phyloP scores from a whole-genome alignment of 2,329 filamentous ascomycete genomes.

The Metarhizium robertsii region DNA sequence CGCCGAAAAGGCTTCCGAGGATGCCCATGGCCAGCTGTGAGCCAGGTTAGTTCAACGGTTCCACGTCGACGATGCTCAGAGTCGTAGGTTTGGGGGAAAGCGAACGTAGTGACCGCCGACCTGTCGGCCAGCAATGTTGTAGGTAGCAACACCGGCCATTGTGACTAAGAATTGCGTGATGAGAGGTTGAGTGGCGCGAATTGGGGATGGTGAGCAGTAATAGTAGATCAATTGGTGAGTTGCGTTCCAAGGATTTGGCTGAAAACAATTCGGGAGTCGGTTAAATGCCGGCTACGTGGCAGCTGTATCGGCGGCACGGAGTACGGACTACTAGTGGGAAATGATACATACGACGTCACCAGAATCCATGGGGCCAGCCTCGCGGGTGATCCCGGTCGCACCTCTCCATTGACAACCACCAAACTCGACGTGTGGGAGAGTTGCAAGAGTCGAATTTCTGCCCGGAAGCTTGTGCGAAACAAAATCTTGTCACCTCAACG shows the following conservation, averaged over 20 bases:
- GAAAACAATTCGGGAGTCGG: background rate
- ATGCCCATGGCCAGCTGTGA: conserved; percentile 47
- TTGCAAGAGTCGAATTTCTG: background rate
- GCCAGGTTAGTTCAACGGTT: conserved; percentile 4
- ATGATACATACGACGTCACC: background rate
- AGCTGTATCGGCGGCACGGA: background rate
- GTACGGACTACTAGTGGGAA: background rate
- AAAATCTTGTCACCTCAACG: background rate
- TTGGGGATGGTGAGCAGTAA: background rate
- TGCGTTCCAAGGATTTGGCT: conserved; percentile 8
- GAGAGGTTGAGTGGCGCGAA: conserved; percentile 6
- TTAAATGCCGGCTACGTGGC: background rate
- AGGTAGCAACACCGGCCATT: conserved; percentile 33
- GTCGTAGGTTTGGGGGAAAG: conserved; percentile 14
- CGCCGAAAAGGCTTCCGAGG: conserved; percentile 41
- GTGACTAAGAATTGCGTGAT: conserved; percentile 15
- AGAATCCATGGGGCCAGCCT: background rate
- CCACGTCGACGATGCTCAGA: background rate
- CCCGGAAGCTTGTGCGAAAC: background rate
- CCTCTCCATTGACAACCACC: background rate
- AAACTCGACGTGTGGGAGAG: background rate
- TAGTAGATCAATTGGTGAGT: conserved; percentile 13
- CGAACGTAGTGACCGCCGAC: conserved; percentile 53
- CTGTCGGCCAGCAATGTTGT: conserved; percentile 49
- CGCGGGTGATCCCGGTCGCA: background rate